Evolutionary conservation across 83 land plant genomes (phyloP), one percentile per base, ranked within the genome.

Genomic region (Thuja plicata): DNA sequence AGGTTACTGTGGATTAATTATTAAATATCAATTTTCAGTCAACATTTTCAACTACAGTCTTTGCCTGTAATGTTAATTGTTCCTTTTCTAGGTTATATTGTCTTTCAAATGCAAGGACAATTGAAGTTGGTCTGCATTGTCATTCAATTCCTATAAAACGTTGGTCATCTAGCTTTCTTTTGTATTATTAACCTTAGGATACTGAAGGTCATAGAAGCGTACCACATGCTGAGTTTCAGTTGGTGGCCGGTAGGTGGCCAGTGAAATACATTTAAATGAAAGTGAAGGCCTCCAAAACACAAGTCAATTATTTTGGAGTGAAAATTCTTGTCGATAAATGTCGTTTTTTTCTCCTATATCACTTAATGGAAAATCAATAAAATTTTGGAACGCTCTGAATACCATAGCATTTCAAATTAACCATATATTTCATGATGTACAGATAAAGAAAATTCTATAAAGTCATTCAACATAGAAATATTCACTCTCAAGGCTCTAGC

Each of bases 401-500:
- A 34, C 79, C 40, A 35, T 32, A 35, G 35, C 13, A 11, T 74
- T 70, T 76, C 16, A 35, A 76, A 35, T 13, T 34, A 35, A 76
- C 38, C 15, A 32, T 76, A 66, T 66, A 35, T 76, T 76, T 76
- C 38, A 35, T 76, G 38, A 34, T 76, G 13, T 35, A 19, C 79
- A 76, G 79, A 76, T 15, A 76, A 76, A 76, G 40, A 38, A 76
- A 76, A 7, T 76, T 12, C 79, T 76, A 35, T 13, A 12, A 76
- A 76, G 34, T 8, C 79, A 76, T 76, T 76, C 79, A 34, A 76
- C 17, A 76, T 76, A 76, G 79, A 87, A 87, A 57, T 37, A 41
- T 87, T 87, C 84, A 78, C 73, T 38, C 52, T 88, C 35, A 85
- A 66, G 80, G 91, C 83, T 43, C 45, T 90, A 38, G 89, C 70